A percentile compares a stretch with the other conserved stretches of the same genome.
Conservation (phyloP, 495 filamentous ascomycete species). For the Gamarada debralockiae region DNA sequence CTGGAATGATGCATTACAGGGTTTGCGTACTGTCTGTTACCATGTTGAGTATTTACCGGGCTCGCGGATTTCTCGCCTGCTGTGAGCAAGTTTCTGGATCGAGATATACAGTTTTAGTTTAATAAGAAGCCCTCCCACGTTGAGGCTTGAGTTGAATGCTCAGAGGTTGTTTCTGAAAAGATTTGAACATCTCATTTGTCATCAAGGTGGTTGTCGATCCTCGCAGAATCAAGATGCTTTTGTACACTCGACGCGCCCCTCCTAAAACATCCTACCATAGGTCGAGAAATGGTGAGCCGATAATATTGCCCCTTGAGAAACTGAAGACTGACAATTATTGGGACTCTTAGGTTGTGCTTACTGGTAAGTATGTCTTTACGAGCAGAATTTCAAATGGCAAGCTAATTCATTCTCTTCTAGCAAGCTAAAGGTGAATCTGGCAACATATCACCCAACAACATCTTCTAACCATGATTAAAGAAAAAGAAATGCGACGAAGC, state of each 20-base stretch:
- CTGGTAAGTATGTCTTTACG: constrained; percentile 41
- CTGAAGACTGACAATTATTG: background rate
- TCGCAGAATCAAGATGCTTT: constrained; percentile 39
- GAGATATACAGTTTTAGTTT: too few species aligned
- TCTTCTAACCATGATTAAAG: constrained; percentile 26
- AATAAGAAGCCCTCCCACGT: too few species aligned
- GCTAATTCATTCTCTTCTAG: constrained; percentile 23
- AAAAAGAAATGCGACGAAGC: constrained; percentile 65
- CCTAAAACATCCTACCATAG: constrained; percentile 57
- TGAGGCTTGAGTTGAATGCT: too few species aligned
- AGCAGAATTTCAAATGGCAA: background rate
- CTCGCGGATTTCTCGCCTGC: too few species aligned
- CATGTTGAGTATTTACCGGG: too few species aligned
- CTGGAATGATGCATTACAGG: too few species aligned
- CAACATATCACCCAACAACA: background rate
- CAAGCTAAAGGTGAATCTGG: constrained; percentile 47
- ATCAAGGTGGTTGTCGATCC: too few species aligned
- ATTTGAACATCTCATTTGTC: too few species aligned
- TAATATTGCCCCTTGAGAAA: background rate
- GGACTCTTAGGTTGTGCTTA: constrained; percentile 45
- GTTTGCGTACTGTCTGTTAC: too few species aligned
- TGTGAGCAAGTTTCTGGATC: too few species aligned
- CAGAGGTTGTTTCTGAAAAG: too few species aligned
- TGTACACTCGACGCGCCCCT: constrained; percentile 52
- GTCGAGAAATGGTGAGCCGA: constrained; percentile 54